Evolutionary conservation across 2,329 filamentous ascomycete genomes (phyloP).

Genomic region (Cadophora sp.): DNA sequence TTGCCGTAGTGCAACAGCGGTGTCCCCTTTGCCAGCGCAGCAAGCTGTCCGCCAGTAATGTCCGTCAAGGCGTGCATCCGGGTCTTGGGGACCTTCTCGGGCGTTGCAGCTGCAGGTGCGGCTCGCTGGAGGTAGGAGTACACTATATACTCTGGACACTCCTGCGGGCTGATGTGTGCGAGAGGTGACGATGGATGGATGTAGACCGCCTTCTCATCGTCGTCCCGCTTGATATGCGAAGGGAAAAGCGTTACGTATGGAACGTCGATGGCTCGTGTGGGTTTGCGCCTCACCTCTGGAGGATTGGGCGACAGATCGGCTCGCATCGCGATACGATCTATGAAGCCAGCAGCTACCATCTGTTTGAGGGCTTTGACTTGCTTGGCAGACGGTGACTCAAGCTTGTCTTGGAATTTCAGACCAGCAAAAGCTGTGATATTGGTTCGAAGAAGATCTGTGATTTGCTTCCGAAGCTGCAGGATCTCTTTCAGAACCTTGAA

Average conservation of each 20-base stretch:
- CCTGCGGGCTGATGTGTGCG: conserved; percentile 69
- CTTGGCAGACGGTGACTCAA: conserved; percentile 66
- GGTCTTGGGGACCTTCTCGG: conserved; percentile 70
- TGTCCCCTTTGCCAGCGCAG: conserved; percentile 82
- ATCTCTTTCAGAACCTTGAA: conserved; percentile 88
- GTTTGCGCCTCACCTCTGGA: conserved; percentile 70
- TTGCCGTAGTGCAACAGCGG: conserved; percentile 86
- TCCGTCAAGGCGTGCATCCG: conserved; percentile 89
- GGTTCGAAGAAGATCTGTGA: conserved; percentile 78
- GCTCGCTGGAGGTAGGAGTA: conserved; percentile 85
- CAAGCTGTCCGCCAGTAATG: conserved; percentile 76
- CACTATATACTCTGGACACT: conserved; percentile 86
- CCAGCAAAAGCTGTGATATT: conserved; percentile 73
- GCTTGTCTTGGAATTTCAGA: conserved; percentile 61
- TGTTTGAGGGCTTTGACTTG: conserved; percentile 85
- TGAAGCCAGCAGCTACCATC: conserved; percentile 89
- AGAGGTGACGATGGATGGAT: conserved; percentile 87
- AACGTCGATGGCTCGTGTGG: conserved; percentile 87
- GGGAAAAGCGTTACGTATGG: conserved; percentile 88
- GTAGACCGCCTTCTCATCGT: conserved; percentile 74
- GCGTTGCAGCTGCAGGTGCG: conserved; percentile 54
- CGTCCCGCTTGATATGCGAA: conserved; percentile 56
- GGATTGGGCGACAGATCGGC: conserved; percentile 83
- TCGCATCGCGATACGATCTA: conserved; percentile 93
- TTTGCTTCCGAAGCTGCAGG: conserved; percentile 80